These are phyloP conservation scores for Trichaptum fuscoviolaceum DNA, from an alignment of 768 basidiomycete species.

Conservation along the genomic window DNA sequence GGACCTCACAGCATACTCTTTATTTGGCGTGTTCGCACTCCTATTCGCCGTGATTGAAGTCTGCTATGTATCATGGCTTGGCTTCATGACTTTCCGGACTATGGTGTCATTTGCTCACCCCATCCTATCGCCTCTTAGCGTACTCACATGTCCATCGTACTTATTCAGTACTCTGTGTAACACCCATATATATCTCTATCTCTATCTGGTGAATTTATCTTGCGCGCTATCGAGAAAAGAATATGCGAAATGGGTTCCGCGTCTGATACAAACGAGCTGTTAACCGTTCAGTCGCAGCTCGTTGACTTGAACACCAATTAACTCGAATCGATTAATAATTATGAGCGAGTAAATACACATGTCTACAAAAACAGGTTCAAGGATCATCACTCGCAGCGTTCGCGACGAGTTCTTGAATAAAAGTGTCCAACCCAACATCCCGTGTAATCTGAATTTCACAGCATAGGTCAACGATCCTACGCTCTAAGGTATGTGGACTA, in stretches of 20 bases:
- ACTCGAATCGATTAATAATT: too few relatives aligned
- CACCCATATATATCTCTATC: neutral
- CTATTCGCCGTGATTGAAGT: neutral
- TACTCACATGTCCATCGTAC: neutral
- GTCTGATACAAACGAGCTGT: too few relatives aligned
- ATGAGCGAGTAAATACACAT: too few relatives aligned
- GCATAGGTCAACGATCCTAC: slow-evolving; percentile 1
- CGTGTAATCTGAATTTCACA: slow-evolving; percentile 46
- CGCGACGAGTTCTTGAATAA: slow-evolving; percentile 33
- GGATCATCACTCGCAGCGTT: neutral
- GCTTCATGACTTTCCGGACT: neutral
- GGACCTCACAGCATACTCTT: neutral
- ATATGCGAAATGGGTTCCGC: neutral
- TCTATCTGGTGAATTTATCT: neutral
- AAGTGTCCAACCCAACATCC: slow-evolving; percentile 44
- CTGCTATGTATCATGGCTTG: neutral
- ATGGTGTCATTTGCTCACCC: neutral
- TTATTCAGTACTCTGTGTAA: neutral
- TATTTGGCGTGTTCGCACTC: neutral
- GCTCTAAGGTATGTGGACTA: neutral
- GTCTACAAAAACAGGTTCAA: neutral
- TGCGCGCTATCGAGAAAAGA: neutral
- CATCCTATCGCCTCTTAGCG: neutral
- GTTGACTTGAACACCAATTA: too few relatives aligned
- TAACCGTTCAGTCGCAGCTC: too few relatives aligned